These are phyloP conservation scores for Solanum sparsipilum DNA, from an alignment of 257 asterid genomes.

Conservation along the genomic window DNA sequence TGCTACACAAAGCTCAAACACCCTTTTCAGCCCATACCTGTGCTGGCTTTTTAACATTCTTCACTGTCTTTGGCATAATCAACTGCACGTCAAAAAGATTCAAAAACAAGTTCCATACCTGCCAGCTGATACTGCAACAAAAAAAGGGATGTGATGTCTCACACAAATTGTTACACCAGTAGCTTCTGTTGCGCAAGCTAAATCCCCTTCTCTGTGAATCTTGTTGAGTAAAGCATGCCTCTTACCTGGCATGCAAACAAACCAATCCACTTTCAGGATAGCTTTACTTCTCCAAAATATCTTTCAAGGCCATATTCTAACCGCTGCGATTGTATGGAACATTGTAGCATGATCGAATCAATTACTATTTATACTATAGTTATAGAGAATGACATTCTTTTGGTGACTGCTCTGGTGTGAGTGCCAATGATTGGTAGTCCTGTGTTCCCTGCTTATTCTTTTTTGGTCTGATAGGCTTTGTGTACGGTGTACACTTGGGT, in stretches of 20 bases:
- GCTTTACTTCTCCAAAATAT: background rate
- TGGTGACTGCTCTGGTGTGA: background rate
- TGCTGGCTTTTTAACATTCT: background rate
- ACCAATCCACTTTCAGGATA: background rate
- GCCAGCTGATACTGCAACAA: background rate
- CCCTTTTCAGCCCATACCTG: background rate
- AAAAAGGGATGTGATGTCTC: background rate
- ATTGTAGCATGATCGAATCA: background rate
- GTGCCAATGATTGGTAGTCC: background rate
- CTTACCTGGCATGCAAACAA: background rate
- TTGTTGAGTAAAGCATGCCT: background rate
- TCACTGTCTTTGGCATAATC: background rate
- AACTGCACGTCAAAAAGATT: background rate
- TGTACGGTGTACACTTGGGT: background rate
- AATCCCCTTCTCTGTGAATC: background rate
- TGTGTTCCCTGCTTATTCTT: background rate
- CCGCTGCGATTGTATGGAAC: background rate
- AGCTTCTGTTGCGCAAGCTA: background rate
- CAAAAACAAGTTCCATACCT: background rate
- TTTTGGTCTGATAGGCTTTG: background rate
- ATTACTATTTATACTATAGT: background rate
- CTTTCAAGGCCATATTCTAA: background rate
- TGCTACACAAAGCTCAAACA: background rate
- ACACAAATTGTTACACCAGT: background rate
- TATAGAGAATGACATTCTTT: background rate